Evolutionary conservation across 1,284 basidiomycete species (phyloP), one percentile per base, ranked within the genome.

Genomic region (Volvariella volvacea): DNA sequence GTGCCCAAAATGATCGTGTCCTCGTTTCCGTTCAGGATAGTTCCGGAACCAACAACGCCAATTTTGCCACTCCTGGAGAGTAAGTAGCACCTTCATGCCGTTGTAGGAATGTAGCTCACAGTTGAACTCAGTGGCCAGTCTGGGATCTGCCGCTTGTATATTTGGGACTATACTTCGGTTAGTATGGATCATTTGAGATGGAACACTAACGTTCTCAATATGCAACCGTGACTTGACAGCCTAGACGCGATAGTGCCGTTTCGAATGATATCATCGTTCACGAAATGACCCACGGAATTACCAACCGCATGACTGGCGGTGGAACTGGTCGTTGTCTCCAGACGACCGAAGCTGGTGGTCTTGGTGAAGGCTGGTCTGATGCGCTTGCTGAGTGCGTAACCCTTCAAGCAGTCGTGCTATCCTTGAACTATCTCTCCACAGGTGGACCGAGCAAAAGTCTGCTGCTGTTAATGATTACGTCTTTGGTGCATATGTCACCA

Each of bases 281-380:
- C 51, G 70, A 71, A 54, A 53, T 64, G 48, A 68, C 67, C 0
- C 70, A 73, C 49, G 70, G 70, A 4, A 59, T 70, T 46, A 68
- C 67, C 15, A 70, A 67, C 52, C 67, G 69, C 19, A 57, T 73
- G 61, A 72, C 68, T 6, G 69, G 70, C 12, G 69, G 70, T 28
- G 70, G 67, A 10, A 68, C 67, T 7, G 68, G 65, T 20, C 54
- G 63, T n/a, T 72, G 70, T 56, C 57, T 72, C 41, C 68, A 70
- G 58, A 66, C 63, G 17, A 56, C 54, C 15, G 70, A 72, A 53
- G 57, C 69, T 4, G 65, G 66, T 12, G 70, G 71, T 25, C 63
- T 73, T 62, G 70, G 69, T 22, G 71, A 73, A 50, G 70, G 69
- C 2, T 71, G 67, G 69, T 66, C 64, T 1, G 71, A 72, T 52